Conservation (phyloP, 1,284 basidiomycete genomes). For the Trichosporon sp. region DNA sequence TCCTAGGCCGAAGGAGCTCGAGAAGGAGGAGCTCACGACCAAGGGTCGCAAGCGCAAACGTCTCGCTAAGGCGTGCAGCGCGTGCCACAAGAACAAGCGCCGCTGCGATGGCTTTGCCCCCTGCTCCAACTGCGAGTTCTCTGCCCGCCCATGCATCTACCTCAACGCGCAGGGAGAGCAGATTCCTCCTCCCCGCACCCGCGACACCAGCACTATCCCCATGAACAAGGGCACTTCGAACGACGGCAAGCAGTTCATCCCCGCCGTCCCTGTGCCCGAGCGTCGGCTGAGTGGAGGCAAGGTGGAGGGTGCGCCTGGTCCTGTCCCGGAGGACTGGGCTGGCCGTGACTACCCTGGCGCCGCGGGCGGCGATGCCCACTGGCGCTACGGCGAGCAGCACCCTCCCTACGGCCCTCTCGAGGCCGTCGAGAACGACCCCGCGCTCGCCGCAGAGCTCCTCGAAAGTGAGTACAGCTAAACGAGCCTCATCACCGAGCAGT, state of each 20-base stretch:
- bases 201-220: slow-evolving; percentile 29
- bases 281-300: slow-evolving; percentile 9
- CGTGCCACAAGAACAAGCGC: slow-evolving; percentile 52
- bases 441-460: slow-evolving; percentile 38
- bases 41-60: slow-evolving; percentile 47
- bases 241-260: slow-evolving; percentile 9
- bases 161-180: slow-evolving; percentile 46
- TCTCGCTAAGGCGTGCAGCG: slow-evolving; percentile 47
- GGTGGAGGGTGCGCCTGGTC: neutral
- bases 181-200: slow-evolving; percentile 46
- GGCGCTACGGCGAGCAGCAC: slow-evolving; percentile 6
- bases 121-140: slow-evolving; percentile 53
- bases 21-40: slow-evolving; percentile 45
- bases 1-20: slow-evolving; percentile 14
- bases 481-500: no score
- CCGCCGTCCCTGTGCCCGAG: neutral
- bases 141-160: slow-evolving; percentile 49
- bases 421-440: slow-evolving; percentile 34
- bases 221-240: slow-evolving; percentile 13
- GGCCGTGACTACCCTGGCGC: slow-evolving; percentile 11
- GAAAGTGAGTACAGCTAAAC: slow-evolving; percentile 28
- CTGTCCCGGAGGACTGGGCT: slow-evolving; percentile 6
- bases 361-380: slow-evolving; percentile 1
- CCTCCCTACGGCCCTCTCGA: slow-evolving; percentile 24
- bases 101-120: slow-evolving; percentile 52